A percentile compares a stretch with the other conserved stretches of the same genome.
These are phyloP conservation scores for Venturia carpophila DNA, from an alignment of 2,329 filamentous ascomycete genomes.

Conservation along the genomic window DNA sequence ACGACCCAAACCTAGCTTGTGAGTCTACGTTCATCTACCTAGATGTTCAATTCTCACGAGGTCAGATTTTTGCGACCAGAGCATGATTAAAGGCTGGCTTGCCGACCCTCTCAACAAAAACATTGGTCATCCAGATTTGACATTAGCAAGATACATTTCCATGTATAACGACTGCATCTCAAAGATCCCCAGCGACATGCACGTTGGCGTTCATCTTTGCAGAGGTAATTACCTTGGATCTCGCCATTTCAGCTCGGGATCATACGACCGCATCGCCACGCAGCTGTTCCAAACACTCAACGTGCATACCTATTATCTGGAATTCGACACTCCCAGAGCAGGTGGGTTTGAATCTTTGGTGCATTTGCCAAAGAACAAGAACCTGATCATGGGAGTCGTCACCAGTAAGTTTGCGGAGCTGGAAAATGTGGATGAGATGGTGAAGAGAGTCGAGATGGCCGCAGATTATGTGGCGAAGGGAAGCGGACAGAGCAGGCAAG, in stretches of 20 bases:
- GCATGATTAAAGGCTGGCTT: constrained; percentile 27
- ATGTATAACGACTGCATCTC: constrained; percentile 67
- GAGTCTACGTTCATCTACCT: constrained; percentile 5
- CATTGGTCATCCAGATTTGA: constrained; percentile 4
- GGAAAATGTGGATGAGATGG: constrained; percentile 41
- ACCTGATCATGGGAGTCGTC: constrained; percentile 40
- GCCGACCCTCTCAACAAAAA: constrained; percentile 14
- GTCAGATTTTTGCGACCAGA: constrained; percentile 27
- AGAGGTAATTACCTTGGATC: constrained; percentile 44
- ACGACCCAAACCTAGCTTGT: constrained; percentile 41
- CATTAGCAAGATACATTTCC: constrained; percentile 63
- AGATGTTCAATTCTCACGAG: background rate
- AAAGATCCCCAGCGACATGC: constrained; percentile 59
- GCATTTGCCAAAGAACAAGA: constrained; percentile 39
- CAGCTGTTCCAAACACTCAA: constrained; percentile 35
- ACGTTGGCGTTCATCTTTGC: constrained; percentile 46
- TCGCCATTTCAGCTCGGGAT: constrained; percentile 41
- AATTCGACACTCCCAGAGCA: constrained; percentile 42
- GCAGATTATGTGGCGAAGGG: constrained; percentile 65
- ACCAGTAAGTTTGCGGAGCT: constrained; percentile 41
- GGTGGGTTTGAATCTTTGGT: constrained; percentile 42
- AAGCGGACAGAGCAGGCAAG: constrained; percentile 53
- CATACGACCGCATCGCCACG: constrained; percentile 41
- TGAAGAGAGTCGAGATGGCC: constrained; percentile 38
- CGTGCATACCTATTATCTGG: constrained; percentile 35